phyloP scores from a whole-genome alignment of 2,329 filamentous ascomycete genomes.

The Penicillium sp. region DNA sequence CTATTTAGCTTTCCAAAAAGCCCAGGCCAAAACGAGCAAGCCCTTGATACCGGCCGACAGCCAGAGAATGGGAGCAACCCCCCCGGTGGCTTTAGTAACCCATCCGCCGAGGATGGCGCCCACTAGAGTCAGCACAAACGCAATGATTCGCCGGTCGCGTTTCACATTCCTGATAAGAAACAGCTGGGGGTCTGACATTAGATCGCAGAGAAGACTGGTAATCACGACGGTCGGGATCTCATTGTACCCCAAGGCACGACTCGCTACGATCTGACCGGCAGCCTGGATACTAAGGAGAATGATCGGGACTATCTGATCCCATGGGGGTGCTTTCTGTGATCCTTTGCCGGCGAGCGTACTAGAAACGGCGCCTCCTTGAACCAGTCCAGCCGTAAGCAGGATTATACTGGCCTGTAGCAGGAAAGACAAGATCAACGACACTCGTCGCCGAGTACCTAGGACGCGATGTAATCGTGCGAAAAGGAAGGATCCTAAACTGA shows the following conservation, averaged over 20 bases:
- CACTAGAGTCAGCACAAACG: slow-evolving; percentile 26
- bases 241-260: slow-evolving; percentile 27
- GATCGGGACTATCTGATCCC: slow-evolving; percentile 30
- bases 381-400: slow-evolving; percentile 27
- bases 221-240: slow-evolving; percentile 37
- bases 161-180: slow-evolving; percentile 29
- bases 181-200: slow-evolving; percentile 30
- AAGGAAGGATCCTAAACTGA: slow-evolving; percentile 41
- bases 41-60: slow-evolving; percentile 26
- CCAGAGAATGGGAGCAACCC: slow-evolving; percentile 27
- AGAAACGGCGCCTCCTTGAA: slow-evolving; percentile 26
- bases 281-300: slow-evolving; percentile 33
- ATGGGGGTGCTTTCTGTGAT: slow-evolving; percentile 6
- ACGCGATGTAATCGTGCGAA: slow-evolving; percentile 39
- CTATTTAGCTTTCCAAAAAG: slow-evolving; percentile 20
- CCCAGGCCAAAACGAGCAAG: slow-evolving; percentile 19
- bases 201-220: slow-evolving; percentile 26
- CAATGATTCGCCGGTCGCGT: slow-evolving; percentile 28
- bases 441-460: slow-evolving; percentile 23
- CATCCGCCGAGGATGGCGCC: slow-evolving; percentile 31
- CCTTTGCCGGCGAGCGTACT: slow-evolving; percentile 10
- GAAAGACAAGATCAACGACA: slow-evolving; percentile 29
- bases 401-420: slow-evolving; percentile 29
- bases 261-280: slow-evolving; percentile 32
- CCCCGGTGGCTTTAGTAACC: slow-evolving; percentile 27